Conservation (phyloP, 1,139 yeast species). For the Candida sp. region DNA sequence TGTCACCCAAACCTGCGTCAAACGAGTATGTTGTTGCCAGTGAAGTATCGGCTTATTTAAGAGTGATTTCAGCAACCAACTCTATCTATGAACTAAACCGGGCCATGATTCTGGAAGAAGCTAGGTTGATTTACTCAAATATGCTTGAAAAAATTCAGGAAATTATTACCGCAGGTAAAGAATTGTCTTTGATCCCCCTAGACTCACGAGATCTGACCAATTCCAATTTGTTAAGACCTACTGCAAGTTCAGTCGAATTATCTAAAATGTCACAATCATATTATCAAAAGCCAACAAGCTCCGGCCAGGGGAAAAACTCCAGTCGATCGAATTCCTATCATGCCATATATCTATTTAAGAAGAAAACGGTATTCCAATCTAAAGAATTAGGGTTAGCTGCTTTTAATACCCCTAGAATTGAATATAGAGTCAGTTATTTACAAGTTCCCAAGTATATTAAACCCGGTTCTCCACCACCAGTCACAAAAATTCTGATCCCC, state of each 20-base stretch:
- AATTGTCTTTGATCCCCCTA: slow-evolving; percentile 10
- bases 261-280: slow-evolving; percentile 31
- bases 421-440: slow-evolving; percentile 21
- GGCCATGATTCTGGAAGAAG: slow-evolving; percentile 31
- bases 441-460: slow-evolving; percentile 11
- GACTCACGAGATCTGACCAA: neutral
- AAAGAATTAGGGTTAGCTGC: slow-evolving; percentile 32
- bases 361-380: slow-evolving; percentile 25
- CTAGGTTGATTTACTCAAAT: slow-evolving; percentile 23
- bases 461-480: slow-evolving; percentile 7
- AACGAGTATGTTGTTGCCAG: slow-evolving; percentile 39
- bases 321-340: slow-evolving; percentile 18
- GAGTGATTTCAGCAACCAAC: slow-evolving; percentile 22
- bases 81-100: slow-evolving; percentile 25
- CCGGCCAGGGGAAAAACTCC: slow-evolving; percentile 5
- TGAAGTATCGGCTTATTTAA: slow-evolving; percentile 27
- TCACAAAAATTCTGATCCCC: slow-evolving; percentile 21
- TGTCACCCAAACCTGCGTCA: slow-evolving; percentile 7
- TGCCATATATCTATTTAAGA: slow-evolving; percentile 29
- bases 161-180: slow-evolving; percentile 21
- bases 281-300: slow-evolving; percentile 15
- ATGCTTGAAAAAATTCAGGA: slow-evolving; percentile 25
- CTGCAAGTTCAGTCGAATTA: slow-evolving; percentile 19
- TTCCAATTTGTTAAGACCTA: slow-evolving; percentile 11
- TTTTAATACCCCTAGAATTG: slow-evolving; percentile 28